Evolutionary conservation across 2,329 filamentous ascomycete species (phyloP).

Genomic region (Calonectria henricotiae): DNA sequence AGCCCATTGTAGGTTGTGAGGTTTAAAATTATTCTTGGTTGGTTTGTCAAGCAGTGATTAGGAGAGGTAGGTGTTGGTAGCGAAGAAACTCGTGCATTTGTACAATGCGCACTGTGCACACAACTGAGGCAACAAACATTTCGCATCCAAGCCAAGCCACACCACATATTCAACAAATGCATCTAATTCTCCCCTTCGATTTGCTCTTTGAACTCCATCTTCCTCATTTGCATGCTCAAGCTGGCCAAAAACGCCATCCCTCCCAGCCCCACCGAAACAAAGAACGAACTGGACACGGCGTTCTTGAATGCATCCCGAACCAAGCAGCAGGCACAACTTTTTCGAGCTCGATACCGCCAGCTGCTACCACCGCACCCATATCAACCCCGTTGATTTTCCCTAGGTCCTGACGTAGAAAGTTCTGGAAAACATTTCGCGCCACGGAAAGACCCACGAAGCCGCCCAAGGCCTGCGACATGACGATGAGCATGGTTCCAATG

Average conservation of each 20-base stretch:
- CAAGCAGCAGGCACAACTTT: constrained; percentile 31
- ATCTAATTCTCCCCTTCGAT: neutral
- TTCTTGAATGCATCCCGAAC: constrained; percentile 42
- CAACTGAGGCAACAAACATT: neutral
- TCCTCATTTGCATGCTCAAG: constrained; percentile 43
- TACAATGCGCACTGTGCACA: neutral
- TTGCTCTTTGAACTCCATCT: constrained; percentile 37
- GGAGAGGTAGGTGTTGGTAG: neutral
- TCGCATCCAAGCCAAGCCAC: too few species aligned
- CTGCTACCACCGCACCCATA: constrained; percentile 35
- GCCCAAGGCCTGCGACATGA: constrained; percentile 65
- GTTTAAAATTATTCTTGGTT: neutral
- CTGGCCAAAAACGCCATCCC: constrained; percentile 43
- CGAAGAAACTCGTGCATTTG: neutral
- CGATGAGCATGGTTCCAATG: constrained; percentile 61
- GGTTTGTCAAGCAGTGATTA: neutral
- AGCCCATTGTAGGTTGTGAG: neutral
- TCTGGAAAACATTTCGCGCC: constrained; percentile 47
- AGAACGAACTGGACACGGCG: constrained; percentile 42
- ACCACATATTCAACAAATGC: neutral
- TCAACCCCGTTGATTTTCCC: constrained; percentile 34
- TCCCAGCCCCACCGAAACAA: constrained; percentile 45
- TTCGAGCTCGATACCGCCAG: constrained; percentile 40
- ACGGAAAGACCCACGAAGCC: constrained; percentile 53
- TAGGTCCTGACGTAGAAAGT: constrained; percentile 31